Base-by-base conservation (phyloP, 306 rosid genomes). In the Medicago lupulina region DNA sequence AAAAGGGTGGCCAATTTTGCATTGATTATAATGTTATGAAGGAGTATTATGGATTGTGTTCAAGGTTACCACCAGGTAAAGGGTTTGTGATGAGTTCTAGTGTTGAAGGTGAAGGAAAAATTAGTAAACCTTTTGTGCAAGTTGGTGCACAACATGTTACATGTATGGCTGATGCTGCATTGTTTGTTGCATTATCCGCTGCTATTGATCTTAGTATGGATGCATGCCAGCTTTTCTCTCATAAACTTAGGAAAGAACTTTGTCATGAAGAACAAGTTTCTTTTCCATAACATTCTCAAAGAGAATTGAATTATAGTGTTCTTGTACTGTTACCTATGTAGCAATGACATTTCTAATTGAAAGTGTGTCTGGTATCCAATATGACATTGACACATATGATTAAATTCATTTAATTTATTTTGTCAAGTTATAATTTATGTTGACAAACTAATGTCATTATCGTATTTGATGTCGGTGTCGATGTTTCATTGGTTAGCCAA, bases 191-290 rank as follows among this genome's bases (percentile, higher is more conserved):
- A 0, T 87, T 95, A 2, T 89, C 98, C 0, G 97, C 98, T 8
- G 97, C 98, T 63, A 86, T 95, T 76, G 98, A 95, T 85, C 96
- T 92, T 7, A 92, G 98, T 89, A 92, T 95, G 96, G 98, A 95
- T 72, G 97, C 98, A 1, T 95, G 98, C 70, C 78, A 85, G 21
- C 89, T 92, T 53, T 95, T 95, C 79, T 90, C 97, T 0, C 93
- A 79, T 44, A 95, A 90, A 77, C 96, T 95, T 5, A 83, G 98
- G 76, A 91, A 84, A 73, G 98, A 94, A 84, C 97, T 94, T 74
- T 88, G 95, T 79, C 89, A 88, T 43, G 88, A 88, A 7, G 86
- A 89, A 61, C 94, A 88, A 19, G 81, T 86, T 76, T 81, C 66
- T 67, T 76, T 80, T 74, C 71, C 69, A 21, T 79, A 36, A 34